Conservation (phyloP, 2,329 filamentous ascomycete species). For the Diaporthe helianthi region DNA sequence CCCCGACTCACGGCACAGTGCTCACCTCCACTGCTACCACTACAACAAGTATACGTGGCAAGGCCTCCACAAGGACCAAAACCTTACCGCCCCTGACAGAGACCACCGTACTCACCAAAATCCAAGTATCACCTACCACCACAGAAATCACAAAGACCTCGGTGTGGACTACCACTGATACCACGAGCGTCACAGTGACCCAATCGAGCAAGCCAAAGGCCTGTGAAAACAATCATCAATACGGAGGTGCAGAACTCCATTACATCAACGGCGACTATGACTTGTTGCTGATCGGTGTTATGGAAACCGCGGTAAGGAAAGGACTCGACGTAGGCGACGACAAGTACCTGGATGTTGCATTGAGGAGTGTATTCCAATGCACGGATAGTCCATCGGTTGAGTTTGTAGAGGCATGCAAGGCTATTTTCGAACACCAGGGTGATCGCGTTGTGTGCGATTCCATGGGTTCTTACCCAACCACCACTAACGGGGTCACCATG, state of each 20-base stretch:
- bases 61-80: not conserved
- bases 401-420: conserved; percentile 7
- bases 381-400: not conserved
- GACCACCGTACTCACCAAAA: not conserved
- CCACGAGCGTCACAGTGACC: not conserved
- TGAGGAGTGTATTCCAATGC: conserved; percentile 26
- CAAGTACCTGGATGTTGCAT: not conserved
- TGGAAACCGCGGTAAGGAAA: not conserved
- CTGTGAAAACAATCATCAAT: conserved; percentile 1
- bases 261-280: conserved; percentile 26
- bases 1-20: not conserved
- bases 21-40: not conserved
- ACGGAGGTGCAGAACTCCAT: conserved; percentile 24
- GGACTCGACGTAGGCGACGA: conserved; percentile 2
- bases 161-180: not conserved
- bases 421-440: not conserved
- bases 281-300: not conserved
- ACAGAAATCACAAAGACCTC: conserved; percentile 2
- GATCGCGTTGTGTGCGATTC: not conserved
- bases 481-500: not conserved
- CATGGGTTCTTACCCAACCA: not conserved
- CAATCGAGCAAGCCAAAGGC: not conserved
- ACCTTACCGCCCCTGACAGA: conserved; percentile 2
- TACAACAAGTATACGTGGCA: not conserved
- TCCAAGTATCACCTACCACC: not conserved